Conservation (phyloP, 2,329 filamentous ascomycete species). For the Epichloe festucae region DNA sequence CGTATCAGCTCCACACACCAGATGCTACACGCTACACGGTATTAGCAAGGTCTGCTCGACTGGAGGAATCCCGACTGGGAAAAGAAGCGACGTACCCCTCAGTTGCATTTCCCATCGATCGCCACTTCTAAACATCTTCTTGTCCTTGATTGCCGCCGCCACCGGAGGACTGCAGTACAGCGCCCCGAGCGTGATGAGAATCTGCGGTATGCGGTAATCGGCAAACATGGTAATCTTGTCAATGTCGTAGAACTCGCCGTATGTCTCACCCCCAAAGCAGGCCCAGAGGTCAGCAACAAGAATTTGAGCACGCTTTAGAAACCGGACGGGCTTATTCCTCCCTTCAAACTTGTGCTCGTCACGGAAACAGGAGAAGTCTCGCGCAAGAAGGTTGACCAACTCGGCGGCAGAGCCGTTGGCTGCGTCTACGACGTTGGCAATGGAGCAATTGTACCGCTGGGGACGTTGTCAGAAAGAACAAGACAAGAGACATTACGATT, state of each 20-base stretch:
- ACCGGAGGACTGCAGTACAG: conserved; percentile 74
- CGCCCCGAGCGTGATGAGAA: conserved; percentile 71
- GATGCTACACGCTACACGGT: conserved; percentile 62
- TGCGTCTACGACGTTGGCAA: conserved; percentile 58
- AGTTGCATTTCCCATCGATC: conserved; percentile 76
- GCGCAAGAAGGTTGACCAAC: conserved; percentile 74
- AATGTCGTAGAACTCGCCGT: conserved; percentile 78
- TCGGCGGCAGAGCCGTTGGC: conserved; percentile 69
- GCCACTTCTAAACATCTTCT: conserved; percentile 55
- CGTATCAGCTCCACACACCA: conserved; percentile 89
- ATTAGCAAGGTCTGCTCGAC: neutral
- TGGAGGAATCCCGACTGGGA: neutral
- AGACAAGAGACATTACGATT: no score
- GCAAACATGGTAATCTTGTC: conserved; percentile 97
- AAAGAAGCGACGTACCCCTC: conserved; percentile 41
- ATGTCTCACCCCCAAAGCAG: conserved; percentile 71
- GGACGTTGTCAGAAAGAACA: neutral
- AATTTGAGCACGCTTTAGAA: conserved; percentile 93
- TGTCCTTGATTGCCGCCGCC: conserved; percentile 53
- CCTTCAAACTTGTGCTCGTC: conserved; percentile 69
- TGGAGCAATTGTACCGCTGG: conserved; percentile 63
- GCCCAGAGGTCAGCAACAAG: conserved; percentile 95
- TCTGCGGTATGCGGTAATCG: conserved; percentile 93
- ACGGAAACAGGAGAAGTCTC: conserved; percentile 73
- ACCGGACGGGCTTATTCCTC: conserved; percentile 54